phyloP scores from a whole-genome alignment of 345 rosid species.

The Citrus medica region DNA sequence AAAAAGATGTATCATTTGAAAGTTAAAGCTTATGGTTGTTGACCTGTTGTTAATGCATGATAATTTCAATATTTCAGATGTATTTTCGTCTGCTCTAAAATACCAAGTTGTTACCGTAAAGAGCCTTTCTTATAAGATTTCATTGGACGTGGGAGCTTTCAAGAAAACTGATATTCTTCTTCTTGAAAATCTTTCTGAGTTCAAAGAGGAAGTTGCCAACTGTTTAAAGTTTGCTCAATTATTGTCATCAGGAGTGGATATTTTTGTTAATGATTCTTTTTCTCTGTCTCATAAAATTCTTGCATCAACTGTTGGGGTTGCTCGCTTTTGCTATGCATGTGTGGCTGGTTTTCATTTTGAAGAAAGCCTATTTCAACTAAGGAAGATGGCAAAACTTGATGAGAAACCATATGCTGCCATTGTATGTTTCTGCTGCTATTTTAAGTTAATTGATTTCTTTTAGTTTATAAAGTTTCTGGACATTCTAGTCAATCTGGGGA shows the following conservation, averaged over 20 bases:
- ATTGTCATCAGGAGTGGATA: conserved; percentile 55
- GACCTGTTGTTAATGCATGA: conserved; percentile 3
- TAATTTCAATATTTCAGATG: conserved; percentile 33
- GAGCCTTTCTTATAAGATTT: conserved; percentile 24
- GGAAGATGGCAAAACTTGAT: conserved; percentile 30
- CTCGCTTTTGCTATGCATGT: conserved; percentile 46
- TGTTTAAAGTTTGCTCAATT: conserved; percentile 42
- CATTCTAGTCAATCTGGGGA: not conserved
- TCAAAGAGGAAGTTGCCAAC: conserved; percentile 62
- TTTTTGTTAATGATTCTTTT: conserved; percentile 66
- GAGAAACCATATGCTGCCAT: conserved; percentile 54
- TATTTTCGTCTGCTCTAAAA: conserved; percentile 40
- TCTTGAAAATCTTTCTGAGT: conserved; percentile 49
- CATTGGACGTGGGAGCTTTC: conserved; percentile 28
- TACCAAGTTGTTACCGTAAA: conserved; percentile 32
- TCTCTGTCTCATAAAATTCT: conserved; percentile 55
- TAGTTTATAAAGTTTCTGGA: not conserved
- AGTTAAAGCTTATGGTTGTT: conserved; percentile 3
- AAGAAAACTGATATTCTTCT: conserved; percentile 37
- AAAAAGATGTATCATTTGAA: not conserved
- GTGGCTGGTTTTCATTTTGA: conserved; percentile 69
- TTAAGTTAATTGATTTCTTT: not conserved
- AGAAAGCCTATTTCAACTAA: conserved; percentile 39
- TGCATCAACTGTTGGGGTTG: conserved; percentile 62
- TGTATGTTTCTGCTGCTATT: conserved; percentile 34